Base-by-base conservation (phyloP, 495 filamentous ascomycete genomes). In the Glutinoglossum americanum region DNA sequence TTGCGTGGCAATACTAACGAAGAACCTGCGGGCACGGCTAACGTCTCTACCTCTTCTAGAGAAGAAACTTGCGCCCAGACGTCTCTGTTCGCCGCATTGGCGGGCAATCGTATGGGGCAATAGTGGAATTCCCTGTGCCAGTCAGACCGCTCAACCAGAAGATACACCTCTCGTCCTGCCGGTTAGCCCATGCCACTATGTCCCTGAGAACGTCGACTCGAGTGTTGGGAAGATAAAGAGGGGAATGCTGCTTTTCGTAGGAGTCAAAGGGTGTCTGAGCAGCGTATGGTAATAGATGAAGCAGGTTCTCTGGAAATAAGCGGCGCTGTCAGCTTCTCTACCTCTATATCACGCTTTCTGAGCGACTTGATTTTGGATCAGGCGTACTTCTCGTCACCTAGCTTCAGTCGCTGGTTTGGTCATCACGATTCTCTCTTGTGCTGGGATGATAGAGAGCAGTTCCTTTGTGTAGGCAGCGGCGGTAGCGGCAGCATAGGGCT, bases 131-230 rank as follows among this genome's bases (percentile, higher is more conserved):
- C 10, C 72, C 70, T 8, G 70, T 73, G 0, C 71, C 71, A 27
- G 71, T 70, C 63, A 67, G 66, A 1, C 72, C 72, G 10, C 65
- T 67, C 19, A 74, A 49, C 72, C 71, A 74, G 49, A 72, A 74
- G n/a, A 74, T 65, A 32, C 57, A 57, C 55, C 60, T 54, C 55
- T 61, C 57, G 19, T 47, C 47, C 6, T 54, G 23, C 33, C 58
- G 41, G 0, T 57, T 28, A 30, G 58, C 61, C 72, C 71, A 74
- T 21, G 63, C 61, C 27, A 5, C 11, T 11, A 73, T 64, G 26
- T 71, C 35, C 0, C 55, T 25, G 21, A 41, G 37, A 11, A 41
- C 37, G 2, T 41, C 37, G 54, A 41, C 33, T n/a, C 54, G 59
- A 11, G 72, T 73, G 7, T 60, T 64, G 23, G 51, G 60, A 21